Evolutionary conservation across 331 rosid species (phyloP).

Genomic region (Saraca asoca): DNA sequence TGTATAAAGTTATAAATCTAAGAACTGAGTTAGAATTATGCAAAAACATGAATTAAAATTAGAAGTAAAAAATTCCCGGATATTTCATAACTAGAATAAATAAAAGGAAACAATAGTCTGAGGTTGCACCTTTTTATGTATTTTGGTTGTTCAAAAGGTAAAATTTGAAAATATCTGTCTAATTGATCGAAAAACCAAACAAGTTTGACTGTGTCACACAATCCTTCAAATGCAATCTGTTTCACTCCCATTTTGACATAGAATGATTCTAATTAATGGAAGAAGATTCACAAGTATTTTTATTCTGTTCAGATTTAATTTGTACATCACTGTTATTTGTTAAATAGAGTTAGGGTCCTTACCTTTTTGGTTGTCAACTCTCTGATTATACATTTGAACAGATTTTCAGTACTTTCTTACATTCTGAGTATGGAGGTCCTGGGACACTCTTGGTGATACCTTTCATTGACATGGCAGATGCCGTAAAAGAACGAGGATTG

Average conservation of each 20-base stretch:
- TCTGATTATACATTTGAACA: constrained; percentile 36
- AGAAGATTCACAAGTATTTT: constrained; percentile 15
- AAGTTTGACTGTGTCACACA: constrained; percentile 12
- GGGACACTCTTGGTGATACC: constrained; percentile 89
- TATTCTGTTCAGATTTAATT: constrained; percentile 9
- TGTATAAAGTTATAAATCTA: no score
- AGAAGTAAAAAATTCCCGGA: no score
- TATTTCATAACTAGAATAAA: no score
- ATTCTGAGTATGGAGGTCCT: constrained; percentile 91
- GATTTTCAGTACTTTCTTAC: constrained; percentile 78
- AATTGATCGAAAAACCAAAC: constrained; percentile 8
- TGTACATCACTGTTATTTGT: neutral
- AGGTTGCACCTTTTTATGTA: no score
- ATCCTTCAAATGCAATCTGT: constrained; percentile 16
- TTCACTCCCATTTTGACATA: neutral
- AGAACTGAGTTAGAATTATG: no score
- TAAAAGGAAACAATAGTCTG: no score
- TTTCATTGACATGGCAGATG: constrained; percentile 87
- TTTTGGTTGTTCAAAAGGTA: no score
- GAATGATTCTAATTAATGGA: neutral
- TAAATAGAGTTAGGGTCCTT: constrained; percentile 7
- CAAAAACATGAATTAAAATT: no score
- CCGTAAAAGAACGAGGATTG: constrained; percentile 62
- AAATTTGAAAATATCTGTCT: neutral
- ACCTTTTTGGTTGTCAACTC: constrained; percentile 21